Conservation (phyloP, 2,329 filamentous ascomycete species). For the Beauveria scarabaeidicola region DNA sequence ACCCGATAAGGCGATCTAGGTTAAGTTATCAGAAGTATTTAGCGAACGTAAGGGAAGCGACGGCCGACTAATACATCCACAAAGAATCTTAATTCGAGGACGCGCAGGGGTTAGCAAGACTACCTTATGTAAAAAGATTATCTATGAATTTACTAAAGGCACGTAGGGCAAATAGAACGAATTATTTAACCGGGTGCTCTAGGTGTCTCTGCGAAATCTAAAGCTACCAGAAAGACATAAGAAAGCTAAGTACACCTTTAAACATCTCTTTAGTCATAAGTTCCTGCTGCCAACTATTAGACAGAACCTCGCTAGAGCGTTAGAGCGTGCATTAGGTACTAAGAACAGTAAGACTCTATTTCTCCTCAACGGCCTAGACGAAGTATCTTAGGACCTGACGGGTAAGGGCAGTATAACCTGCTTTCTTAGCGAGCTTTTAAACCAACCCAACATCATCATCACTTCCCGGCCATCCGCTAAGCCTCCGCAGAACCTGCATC, state of each 20-base stretch:
- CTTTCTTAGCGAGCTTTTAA: background rate
- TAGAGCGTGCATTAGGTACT: background rate
- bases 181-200: slow-evolving; percentile 22
- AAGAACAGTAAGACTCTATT: slow-evolving; percentile 23
- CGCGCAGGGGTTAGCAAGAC: slow-evolving; percentile 32
- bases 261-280: slow-evolving; percentile 19
- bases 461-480: background rate
- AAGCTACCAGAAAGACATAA: slow-evolving; percentile 14
- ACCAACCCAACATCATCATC: background rate
- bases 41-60: background rate
- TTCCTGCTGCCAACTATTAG: slow-evolving; percentile 20
- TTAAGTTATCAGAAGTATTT: background rate
- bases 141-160: slow-evolving; percentile 24
- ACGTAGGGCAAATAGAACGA: slow-evolving; percentile 16
- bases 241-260: slow-evolving; percentile 16
- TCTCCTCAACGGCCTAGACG: slow-evolving; percentile 26
- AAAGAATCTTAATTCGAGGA: slow-evolving; percentile 28
- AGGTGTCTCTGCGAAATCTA: slow-evolving; percentile 31
- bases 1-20: background rate
- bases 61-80: background rate
- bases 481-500: background rate
- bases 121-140: slow-evolving; percentile 33
- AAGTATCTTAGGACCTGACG: slow-evolving; percentile 4
- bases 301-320: too few species aligned
- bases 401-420: background rate